Base-by-base conservation (phyloP, 169 alveolate genomes). In the Plasmodium berghei region DNA sequence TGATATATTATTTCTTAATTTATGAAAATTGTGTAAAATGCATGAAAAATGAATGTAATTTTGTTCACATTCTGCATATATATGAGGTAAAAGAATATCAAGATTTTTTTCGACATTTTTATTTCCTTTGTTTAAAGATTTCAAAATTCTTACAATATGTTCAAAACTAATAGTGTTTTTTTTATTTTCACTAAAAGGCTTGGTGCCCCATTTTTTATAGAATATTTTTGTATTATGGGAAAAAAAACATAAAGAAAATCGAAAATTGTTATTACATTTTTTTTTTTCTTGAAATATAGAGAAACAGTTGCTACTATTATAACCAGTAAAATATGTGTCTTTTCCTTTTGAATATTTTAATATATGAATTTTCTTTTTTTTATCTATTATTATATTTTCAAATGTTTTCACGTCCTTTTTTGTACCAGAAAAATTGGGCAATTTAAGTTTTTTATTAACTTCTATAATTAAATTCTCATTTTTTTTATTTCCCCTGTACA, bases 41-140 rank as follows among this genome's bases (percentile, higher is more conserved):
- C 90, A 83, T n/a, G 90, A 67, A 42, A 83, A 67, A 22, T 83
- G 90, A 12, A 83, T 46, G 28, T 83, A 83, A 61, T 83, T 83
- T 52, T 16, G 40, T 55, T 56, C 64, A 28, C 86, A 83, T 28
- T 83, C 90, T 83, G 67, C 71, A 83, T 69, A 83, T 45, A 83
- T 83, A 20, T 59, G 59, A 26, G 90, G 90, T 42, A 83, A 61
- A 54, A 83, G 46, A 16, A 69, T 52, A 55, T 34, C 48, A 6
- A 83, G 24, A 18, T 83, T 83, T n/a, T 49, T 69, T 83, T 83
- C 90, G 10, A 72, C 14, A 62, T 58, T 83, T 64, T 77, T 64
- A 20, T 67, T 66, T 9, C 22, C 69, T 28, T 61, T 61, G 9
- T 54, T 62, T 46, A 72, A 83, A 0, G 87, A 59, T 42, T 73